Base-by-base conservation (phyloP, 352 stramenopile genomes). In the Globisporangium lucens region DNA sequence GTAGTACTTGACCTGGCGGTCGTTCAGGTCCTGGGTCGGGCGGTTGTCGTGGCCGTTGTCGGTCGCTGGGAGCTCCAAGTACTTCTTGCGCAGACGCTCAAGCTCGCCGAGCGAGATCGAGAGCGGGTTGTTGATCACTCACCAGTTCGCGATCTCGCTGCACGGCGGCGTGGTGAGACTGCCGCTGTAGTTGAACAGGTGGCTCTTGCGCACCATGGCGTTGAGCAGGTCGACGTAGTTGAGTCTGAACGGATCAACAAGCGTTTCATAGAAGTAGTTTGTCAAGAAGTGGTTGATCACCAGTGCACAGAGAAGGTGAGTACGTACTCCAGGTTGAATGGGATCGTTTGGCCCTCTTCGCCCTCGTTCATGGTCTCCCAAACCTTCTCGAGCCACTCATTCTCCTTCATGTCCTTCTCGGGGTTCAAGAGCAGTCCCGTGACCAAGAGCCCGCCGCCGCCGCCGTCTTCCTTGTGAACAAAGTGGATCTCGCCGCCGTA, bases 141-240 rank as follows among this genome's bases (percentile, higher is more conserved):
- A 91, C 83, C 83, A 91, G 67, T 89, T 74, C 2, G 77, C 83
- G 63, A 67, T 84, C 66, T 89, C 83, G 61, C 74, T 69, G 52
- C 83, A 91, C 12, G 46, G 60, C 0, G 83, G 80, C 2, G 77
- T 87, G 15, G 80, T 91, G 8, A 89, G 68, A 33, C 83, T 89
- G 46, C 83, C 83, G 4, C 74, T 67, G 76, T 91, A 91, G 72
- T 91, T 91, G 71, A 89, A 87, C 30, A 91, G 41, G 61, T 88
- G 77, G 64, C 77, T 89, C 43, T 72, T 77, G n/a, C 66, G 57
- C 9, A 90, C 73, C n/a, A 85, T 67, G 6, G 61, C 57, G 46
- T 78, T 86, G 29, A 90, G 68, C 65, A 86, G 10, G 36, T 90
- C 75, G 1, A 85, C 80, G 65, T 90, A 90, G 71, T 83, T 83